Percentiles rank a stretch among this genome's conserved stretches.
These are phyloP conservation scores for Solanum lycopersicoides DNA, from an alignment of 257 asterid species.

Conservation along the genomic window DNA sequence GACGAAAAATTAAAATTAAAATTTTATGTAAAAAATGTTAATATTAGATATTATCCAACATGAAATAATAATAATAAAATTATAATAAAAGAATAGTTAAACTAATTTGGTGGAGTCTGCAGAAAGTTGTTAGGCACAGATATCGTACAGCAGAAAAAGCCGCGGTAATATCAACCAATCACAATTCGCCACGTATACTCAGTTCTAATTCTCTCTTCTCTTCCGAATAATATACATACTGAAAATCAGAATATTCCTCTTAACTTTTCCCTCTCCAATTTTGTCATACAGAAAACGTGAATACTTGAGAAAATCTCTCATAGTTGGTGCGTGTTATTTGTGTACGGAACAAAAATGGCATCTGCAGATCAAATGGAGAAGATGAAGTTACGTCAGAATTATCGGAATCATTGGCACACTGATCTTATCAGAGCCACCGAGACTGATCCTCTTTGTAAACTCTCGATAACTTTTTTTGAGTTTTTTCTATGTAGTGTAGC, in stretches of 20 bases:
- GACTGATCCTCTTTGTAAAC: conserved; percentile 19
- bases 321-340: not conserved
- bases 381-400: conserved; percentile 17
- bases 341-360: conserved; percentile 5
- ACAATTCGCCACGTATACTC: not conserved
- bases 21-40: too few relatives aligned
- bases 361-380: conserved; percentile 7
- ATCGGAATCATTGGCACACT: conserved; percentile 17
- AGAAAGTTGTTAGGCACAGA: not conserved
- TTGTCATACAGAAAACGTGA: not conserved
- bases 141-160: not conserved
- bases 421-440: conserved; percentile 16
- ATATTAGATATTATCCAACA: not conserved
- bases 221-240: not conserved
- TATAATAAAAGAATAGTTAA: not conserved
- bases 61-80: too few relatives aligned
- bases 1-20: too few relatives aligned
- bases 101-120: not conserved
- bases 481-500: not conserved
- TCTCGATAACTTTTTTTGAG: not conserved
- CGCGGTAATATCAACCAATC: not conserved
- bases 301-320: not conserved
- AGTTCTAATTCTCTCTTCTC: not conserved
- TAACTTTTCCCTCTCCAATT: not conserved
- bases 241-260: not conserved